Conservation (phyloP, 805 yeast species). For the Kregervanrija pseudodelftensis region DNA sequence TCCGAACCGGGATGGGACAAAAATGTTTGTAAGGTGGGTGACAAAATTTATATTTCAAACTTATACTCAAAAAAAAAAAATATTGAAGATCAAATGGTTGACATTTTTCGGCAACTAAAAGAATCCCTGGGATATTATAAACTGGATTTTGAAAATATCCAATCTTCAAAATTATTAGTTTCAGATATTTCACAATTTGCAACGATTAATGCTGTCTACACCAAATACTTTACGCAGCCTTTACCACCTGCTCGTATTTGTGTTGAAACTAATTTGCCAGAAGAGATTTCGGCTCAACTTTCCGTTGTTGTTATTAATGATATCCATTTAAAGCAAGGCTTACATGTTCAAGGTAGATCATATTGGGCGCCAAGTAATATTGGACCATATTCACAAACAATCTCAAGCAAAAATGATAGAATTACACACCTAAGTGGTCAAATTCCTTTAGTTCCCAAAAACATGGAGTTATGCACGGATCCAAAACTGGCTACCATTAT, state of each 20-base stretch:
- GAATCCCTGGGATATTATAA: slow-evolving; percentile 25
- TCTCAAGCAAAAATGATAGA: slow-evolving; percentile 40
- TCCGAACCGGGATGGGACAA: slow-evolving; percentile 1
- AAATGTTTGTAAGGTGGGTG: slow-evolving; percentile 18
- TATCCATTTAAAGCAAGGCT: slow-evolving; percentile 44
- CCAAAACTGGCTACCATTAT: slow-evolving; percentile 35
- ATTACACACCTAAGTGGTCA: slow-evolving; percentile 78
- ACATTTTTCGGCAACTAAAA: slow-evolving; percentile 41
- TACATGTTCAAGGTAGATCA: slow-evolving; percentile 88
- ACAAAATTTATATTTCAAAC: slow-evolving; percentile 38
- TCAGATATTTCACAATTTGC: slow-evolving; percentile 59
- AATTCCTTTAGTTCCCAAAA: slow-evolving; percentile 72
- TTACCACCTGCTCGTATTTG: slow-evolving; percentile 89
- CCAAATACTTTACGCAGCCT: slow-evolving; percentile 44
- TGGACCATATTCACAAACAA: slow-evolving; percentile 93
- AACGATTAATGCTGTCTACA: slow-evolving; percentile 55
- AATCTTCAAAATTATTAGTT: slow-evolving; percentile 55
- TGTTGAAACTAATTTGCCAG: slow-evolving; percentile 51
- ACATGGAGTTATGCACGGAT: slow-evolving; percentile 43
- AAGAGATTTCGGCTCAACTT: slow-evolving; percentile 37
- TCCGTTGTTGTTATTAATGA: slow-evolving; percentile 48
- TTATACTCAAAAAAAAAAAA: slow-evolving; percentile 26
- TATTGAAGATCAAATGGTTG: slow-evolving; percentile 38
- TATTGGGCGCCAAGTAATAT: slow-evolving; percentile 99
- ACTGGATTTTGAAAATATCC: slow-evolving; percentile 39